Base-by-base conservation (phyloP, 2,329 filamentous ascomycete genomes). In the Exophiala alcalophila region DNA sequence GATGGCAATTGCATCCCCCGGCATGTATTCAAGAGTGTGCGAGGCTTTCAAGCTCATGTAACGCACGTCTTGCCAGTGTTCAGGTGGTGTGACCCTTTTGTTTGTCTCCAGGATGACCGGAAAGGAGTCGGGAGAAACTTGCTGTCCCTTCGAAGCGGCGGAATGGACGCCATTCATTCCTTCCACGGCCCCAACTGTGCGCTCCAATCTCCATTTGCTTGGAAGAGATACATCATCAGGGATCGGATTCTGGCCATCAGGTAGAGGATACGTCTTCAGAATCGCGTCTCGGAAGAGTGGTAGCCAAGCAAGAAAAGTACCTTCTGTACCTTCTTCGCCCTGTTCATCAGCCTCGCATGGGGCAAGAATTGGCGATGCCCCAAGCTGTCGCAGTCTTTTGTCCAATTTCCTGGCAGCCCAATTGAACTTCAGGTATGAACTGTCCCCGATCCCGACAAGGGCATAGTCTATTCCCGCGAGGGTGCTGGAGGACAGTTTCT, bases 401-500 rank as follows among this genome's bases (percentile, higher is more conserved):
- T 89, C 81, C 31, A 98, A 72, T 65, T 96, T 94, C 35, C 89
- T 79, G 31, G 86, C 85, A 12, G 91, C 89, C 80, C 87, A 95
- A 67, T 98, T 98, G 66, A 88, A 95, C 83, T 94, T 91, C 42
- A 84, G 76, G 72, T 98, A 98, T 1, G 90, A 94, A 59, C 86
- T 95, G 65, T 98, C 92, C 1, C 92, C 92, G 1, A 97, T 74
- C 1, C 92, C 92, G 70, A 97, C 95, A 0, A 83, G 85, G 3
- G 86, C 83, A 65, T 94, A 97, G 1, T 71, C 74, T 49, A 94
- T 69, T 23, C 76, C 73, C 25, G 70, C 61, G 26, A 98, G 70
- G 56, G 83, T 90, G 11, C 76, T 78, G 3, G 81, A 73, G 9
- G 83, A 78, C 19, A 98, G 74, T 55, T 80, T 86, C 63, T 85